Conservation (phyloP, 2,329 filamentous ascomycete genomes). For the Beauveria asiatica region DNA sequence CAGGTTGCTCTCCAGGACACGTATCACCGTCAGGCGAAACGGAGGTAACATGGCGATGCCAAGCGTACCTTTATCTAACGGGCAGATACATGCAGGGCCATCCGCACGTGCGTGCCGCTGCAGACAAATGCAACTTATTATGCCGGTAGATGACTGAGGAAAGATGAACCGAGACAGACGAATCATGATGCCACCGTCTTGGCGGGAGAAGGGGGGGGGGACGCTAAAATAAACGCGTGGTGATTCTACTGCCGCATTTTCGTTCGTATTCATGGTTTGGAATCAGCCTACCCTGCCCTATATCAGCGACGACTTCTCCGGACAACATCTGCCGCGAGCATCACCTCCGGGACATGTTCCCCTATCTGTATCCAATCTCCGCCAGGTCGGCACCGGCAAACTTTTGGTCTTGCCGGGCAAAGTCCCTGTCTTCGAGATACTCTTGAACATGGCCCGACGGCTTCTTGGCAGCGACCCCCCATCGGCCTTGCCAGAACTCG, state of each 20-base stretch:
- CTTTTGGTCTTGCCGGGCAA: neutral
- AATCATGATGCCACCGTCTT: neutral
- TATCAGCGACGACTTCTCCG: neutral
- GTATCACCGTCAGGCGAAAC: neutral
- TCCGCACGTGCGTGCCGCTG: neutral
- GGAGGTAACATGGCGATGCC: neutral
- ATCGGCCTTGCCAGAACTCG: slow-evolving; percentile 7
- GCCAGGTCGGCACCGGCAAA: neutral
- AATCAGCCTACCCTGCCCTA: neutral
- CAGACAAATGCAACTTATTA: neutral
- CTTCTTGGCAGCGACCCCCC: slow-evolving; percentile 1
- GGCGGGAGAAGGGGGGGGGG: neutral
- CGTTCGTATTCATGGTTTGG: neutral
- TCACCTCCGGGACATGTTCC: neutral
- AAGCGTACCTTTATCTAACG: neutral
- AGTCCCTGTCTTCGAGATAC: neutral
- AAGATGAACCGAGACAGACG: neutral
- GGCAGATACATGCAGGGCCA: neutral
- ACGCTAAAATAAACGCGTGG: neutral
- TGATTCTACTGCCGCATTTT: neutral
- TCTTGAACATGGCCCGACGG: neutral
- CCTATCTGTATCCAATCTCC: neutral
- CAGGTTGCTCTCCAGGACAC: too few species aligned
- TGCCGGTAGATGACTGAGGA: neutral
- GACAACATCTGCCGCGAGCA: neutral